Conservation (phyloP, 2,329 filamentous ascomycete genomes). For the Cladosporium sp. region DNA sequence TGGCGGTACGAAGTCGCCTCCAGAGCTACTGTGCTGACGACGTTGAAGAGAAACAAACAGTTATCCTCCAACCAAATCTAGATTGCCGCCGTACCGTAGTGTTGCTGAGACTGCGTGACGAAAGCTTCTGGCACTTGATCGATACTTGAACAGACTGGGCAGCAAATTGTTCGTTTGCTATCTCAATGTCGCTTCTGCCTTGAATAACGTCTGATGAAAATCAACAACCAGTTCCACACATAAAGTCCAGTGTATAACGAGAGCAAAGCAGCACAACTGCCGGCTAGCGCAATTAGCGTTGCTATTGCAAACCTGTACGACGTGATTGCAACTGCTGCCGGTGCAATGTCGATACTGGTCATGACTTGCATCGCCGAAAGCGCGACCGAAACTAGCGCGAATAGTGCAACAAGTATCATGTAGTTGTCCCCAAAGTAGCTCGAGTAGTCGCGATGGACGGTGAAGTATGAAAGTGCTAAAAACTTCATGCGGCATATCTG, state of each 20-base stretch:
- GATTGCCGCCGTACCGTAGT: neutral
- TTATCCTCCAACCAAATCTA: neutral
- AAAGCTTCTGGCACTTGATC: neutral
- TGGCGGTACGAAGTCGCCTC: no score
- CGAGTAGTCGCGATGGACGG: constrained; percentile 15
- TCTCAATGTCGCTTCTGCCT: neutral
- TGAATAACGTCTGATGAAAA: neutral
- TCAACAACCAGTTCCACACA: no score
- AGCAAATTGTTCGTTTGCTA: neutral
- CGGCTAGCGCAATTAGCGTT: constrained; percentile 5
- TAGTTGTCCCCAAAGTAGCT: constrained; percentile 22
- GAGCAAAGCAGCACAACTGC: no score
- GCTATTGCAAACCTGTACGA: constrained; percentile 19
- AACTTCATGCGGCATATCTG: constrained; percentile 17
- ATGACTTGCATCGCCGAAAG: constrained; percentile 23
- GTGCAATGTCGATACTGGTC: constrained; percentile 1
- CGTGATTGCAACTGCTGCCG: neutral
- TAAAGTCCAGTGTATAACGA: no score
- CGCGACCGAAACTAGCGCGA: constrained; percentile 15
- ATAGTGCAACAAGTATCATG: constrained; percentile 15
- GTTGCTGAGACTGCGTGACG: neutral
- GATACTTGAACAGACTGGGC: neutral
- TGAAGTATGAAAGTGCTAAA: constrained; percentile 6
- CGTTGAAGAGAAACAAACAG: no score
- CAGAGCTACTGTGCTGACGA: no score